Base-by-base conservation (phyloP, 768 basidiomycete genomes). In the Symmetrospora coprosmae region DNA sequence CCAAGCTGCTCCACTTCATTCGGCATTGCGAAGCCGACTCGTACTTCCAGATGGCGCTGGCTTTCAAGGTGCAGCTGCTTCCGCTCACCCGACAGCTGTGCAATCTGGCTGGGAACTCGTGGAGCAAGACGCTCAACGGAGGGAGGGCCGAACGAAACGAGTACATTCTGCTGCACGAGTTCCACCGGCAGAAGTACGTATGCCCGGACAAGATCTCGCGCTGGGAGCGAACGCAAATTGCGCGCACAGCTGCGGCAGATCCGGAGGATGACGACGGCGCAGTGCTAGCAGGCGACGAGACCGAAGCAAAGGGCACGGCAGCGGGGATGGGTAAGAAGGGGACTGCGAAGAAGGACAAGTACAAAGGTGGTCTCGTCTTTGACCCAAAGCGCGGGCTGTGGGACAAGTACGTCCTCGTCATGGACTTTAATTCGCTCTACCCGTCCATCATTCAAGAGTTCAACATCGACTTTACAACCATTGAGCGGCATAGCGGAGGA, bases 391-490 rank as follows among this genome's bases (percentile, higher is more conserved):
- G 87, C 53, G 88, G 91, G 11, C 76, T 99, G 38, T 97, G 88
- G 87, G 94, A 97, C 76, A 91, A 83, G 67, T 94, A 78, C 70
- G 86, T 97, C 73, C 79, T 99, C 17, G 94, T 99, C 73, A 99
- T 99, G 94, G 94, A 99, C 73, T 99, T 97, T 82, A 99, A 99
- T 74, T 94, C 90, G 63, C 78, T 99, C 58, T 99, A 99, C 71
- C 94, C 94, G 5, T 90, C 87, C 72, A 99, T 99, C 76, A 99
- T 99, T 47, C 94, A 97, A 70, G 94, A 99, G 76, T 99, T 87
- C 71, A 97, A 99, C 71, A 97, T 99, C 66, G 94, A 97, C 74
- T 97, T 97, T 69, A 97, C 94, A 9, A 99, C 94, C 0, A 83
- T 97, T 19, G 85, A 87, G 43, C 79, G 80, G 55, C 4, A 63